Evolutionary conservation across 306 rosid species (phyloP), one percentile per base, ranked within the genome.

Genomic region (Ochetophila trinervis): DNA sequence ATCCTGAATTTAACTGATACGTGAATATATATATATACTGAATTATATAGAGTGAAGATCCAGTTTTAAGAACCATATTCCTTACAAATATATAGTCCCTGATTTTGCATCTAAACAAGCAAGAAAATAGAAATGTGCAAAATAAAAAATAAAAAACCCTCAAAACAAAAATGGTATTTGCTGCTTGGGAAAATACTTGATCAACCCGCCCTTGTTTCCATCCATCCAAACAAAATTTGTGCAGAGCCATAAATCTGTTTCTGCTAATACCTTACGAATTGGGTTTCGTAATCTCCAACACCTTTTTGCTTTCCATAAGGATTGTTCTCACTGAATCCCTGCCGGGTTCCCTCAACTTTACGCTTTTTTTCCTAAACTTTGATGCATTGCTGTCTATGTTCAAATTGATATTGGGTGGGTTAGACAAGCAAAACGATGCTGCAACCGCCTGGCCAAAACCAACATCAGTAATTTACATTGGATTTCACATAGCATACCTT

Each of bases 381-480:
- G 98, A 87, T 54, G 95, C 91, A 65, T 68, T 79, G 78, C 97
- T 93, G 73, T 89, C 94, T 54, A 93, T 72, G 83, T 86, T 82
- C 54, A 93, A 73, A 78, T 62, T 84, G 61, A 93, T 84, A 84
- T 86, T 89, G 0, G 98, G 97, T 13, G 98, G 98, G 68, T 86
- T 87, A 30, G 94, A 74, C 69, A 93, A 89, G 78, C 98, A 79
- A 71, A 93, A 93, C 3, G 98, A 93, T 27, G 81, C 77, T 27
- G 90, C 95, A 53, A 89, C 88, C 21, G 85, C 98, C 98, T 92
- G 84, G n/a, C 16, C 67, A 67, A 62, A 48, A 18, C 44, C 64
- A 65, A 24, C 37, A 6, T 35, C 17, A 36, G 21, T 19, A 16
- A 16, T 50, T 27, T 50, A 50, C 1, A 50, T 50, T 50, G 23